Evolutionary conservation across 176 grass and related monocot species (phyloP).

Genomic region (Hordeum vulgare): DNA sequence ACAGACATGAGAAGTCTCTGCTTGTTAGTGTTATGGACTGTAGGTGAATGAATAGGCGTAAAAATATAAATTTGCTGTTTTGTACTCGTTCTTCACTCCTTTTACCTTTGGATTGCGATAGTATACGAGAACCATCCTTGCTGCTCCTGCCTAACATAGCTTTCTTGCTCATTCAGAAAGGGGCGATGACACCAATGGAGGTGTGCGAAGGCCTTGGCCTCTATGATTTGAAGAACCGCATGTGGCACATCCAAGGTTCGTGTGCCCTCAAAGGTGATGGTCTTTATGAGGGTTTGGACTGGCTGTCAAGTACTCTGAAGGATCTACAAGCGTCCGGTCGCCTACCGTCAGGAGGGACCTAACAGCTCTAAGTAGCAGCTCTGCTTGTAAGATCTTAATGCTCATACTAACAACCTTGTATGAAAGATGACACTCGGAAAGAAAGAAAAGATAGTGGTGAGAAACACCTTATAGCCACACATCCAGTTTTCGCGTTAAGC

Average conservation of each 20-base stretch:
- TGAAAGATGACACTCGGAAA: background rate
- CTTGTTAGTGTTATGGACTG: background rate
- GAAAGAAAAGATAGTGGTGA: background rate
- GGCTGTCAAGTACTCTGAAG: conserved; percentile 58
- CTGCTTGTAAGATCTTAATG: background rate
- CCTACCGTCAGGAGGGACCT: conserved; percentile 40
- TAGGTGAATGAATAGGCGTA: background rate
- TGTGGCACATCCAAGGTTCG: conserved; percentile 72
- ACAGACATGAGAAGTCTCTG: background rate
- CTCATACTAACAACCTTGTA: conserved; percentile 3
- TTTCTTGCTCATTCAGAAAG: conserved; percentile 40
- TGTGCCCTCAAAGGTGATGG: conserved; percentile 70
- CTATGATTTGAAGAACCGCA: conserved; percentile 62
- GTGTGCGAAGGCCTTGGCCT: conserved; percentile 68
- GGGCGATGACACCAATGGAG: conserved; percentile 72
- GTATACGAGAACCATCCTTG: background rate
- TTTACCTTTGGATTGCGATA: background rate
- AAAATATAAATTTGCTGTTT: background rate
- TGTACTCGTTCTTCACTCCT: background rate
- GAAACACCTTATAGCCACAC: background rate
- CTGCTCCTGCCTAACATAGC: background rate
- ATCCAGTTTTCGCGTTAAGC: background rate
- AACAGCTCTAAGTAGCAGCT: conserved; percentile 34
- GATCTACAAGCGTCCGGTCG: conserved; percentile 52
- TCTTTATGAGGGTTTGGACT: conserved; percentile 73